Conservation (phyloP, 306 rosid species). For the Acacia confusa region DNA sequence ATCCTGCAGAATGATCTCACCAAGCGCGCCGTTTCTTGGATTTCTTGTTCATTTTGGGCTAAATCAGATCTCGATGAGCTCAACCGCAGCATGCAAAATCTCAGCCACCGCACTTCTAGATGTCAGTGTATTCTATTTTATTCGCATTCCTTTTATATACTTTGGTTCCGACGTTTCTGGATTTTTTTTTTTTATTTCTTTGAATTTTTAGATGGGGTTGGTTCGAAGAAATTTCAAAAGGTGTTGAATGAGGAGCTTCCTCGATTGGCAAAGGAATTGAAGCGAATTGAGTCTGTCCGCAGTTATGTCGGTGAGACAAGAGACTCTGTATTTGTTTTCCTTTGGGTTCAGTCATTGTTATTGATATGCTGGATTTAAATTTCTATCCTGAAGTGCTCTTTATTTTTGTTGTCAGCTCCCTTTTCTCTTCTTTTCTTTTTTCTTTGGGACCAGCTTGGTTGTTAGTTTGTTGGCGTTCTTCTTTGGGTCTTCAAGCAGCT, state of each 20-base stretch:
- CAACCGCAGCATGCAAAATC: conserved; percentile 43
- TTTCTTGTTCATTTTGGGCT: conserved; percentile 50
- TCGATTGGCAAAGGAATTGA: conserved; percentile 48
- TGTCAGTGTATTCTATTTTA: conserved; percentile 32
- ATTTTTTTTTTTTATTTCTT: background rate
- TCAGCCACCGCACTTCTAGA: conserved; percentile 55
- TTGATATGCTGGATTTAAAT: background rate
- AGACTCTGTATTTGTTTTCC: background rate
- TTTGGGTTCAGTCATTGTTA: background rate
- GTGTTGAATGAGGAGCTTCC: conserved; percentile 55
- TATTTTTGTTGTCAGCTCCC: background rate
- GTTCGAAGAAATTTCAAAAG: conserved; percentile 46
- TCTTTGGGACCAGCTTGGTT: background rate
- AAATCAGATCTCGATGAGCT: conserved; percentile 43
- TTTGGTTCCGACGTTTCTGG: background rate
- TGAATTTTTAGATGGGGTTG: conserved; percentile 45
- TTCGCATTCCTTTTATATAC: background rate
- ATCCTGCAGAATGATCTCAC: conserved; percentile 28
- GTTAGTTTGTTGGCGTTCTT: background rate
- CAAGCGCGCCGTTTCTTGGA: conserved; percentile 58
- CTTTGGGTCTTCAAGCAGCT: background rate
- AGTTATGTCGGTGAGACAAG: conserved; percentile 58
- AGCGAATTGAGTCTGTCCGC: conserved; percentile 49
- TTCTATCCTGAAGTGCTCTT: background rate
- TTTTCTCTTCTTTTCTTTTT: background rate